phyloP scores from a whole-genome alignment of 208 protist genomes.

The Leishmania tropica region DNA sequence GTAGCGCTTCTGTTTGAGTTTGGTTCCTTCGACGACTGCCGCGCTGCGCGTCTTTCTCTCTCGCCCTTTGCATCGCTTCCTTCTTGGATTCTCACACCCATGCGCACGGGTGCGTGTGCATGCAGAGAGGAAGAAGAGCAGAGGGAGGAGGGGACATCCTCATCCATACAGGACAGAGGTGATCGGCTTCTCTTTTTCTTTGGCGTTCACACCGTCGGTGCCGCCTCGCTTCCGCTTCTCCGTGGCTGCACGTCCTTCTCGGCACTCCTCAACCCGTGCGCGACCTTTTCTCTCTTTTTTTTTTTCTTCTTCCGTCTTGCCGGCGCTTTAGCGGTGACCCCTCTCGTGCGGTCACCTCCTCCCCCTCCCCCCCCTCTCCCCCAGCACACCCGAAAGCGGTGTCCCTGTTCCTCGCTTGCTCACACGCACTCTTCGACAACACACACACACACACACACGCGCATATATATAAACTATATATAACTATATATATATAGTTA shows the following conservation, averaged over 20 bases:
- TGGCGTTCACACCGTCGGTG: too few relatives aligned
- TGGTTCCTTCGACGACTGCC: neutral
- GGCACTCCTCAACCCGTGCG: too few relatives aligned
- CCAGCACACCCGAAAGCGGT: neutral
- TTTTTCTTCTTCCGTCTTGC: neutral
- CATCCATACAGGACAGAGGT: too few relatives aligned
- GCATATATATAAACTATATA: neutral
- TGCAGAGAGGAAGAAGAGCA: neutral
- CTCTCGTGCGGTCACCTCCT: too few relatives aligned
- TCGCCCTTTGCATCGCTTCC: neutral
- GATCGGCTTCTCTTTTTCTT: too few relatives aligned
- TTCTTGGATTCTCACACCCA: neutral
- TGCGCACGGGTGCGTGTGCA: neutral
- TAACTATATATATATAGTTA: too few relatives aligned
- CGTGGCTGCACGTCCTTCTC: too few relatives aligned
- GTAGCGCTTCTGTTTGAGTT: neutral
- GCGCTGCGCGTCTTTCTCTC: neutral
- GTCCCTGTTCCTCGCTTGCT: constrained; percentile 3
- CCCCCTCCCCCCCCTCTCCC: too few relatives aligned
- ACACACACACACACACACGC: neutral
- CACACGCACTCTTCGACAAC: neutral
- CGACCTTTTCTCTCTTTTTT: neutral
- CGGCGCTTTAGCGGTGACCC: neutral
- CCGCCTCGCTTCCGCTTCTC: too few relatives aligned
- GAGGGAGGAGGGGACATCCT: too few relatives aligned